Conservation (phyloP, 2,329 filamentous ascomycete species). For the Epichloe sylvatica region DNA sequence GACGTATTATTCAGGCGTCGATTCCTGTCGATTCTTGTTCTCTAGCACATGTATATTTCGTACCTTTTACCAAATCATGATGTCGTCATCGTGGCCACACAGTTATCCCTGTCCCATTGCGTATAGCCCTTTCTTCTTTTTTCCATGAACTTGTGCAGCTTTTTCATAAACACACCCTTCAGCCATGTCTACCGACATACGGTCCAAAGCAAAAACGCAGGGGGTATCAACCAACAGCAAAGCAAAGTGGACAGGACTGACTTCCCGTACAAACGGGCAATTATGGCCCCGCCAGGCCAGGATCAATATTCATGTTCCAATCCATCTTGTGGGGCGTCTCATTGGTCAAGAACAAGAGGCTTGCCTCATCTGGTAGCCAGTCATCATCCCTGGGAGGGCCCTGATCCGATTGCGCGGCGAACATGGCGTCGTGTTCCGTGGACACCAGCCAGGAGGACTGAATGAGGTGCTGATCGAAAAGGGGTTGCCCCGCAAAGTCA, state of each 20-base stretch:
- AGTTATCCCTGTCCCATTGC: too few species aligned
- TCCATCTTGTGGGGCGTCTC: slow-evolving; percentile 13
- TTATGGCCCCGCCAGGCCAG: slow-evolving; percentile 13
- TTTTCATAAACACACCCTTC: too few species aligned
- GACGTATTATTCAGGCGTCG: too few species aligned
- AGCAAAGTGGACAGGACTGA: too few species aligned
- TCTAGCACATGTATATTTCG: too few species aligned
- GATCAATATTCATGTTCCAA: slow-evolving; percentile 19
- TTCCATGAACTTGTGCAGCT: too few species aligned
- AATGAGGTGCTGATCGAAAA: slow-evolving; percentile 11
- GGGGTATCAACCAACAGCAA: too few species aligned
- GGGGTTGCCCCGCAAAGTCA: slow-evolving; percentile 4
- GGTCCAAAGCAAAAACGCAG: too few species aligned
- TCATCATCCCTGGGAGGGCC: slow-evolving; percentile 23
- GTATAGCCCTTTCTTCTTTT: too few species aligned
- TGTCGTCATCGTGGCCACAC: too few species aligned
- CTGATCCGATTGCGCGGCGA: slow-evolving; percentile 21
- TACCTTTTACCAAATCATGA: too few species aligned
- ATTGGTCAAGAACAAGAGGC: slow-evolving; percentile 26
- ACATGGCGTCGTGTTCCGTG: slow-evolving; percentile 18
- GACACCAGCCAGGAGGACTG: slow-evolving; percentile 13
- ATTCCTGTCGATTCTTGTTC: too few species aligned
- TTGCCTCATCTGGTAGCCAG: slow-evolving; percentile 31
- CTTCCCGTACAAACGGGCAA: neutral
- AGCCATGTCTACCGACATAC: neutral